Percentiles rank a stretch among this genome's conserved stretches.
These are phyloP conservation scores for Didymella arachidicola DNA, from an alignment of 2,329 filamentous ascomycete species.

Conservation along the genomic window DNA sequence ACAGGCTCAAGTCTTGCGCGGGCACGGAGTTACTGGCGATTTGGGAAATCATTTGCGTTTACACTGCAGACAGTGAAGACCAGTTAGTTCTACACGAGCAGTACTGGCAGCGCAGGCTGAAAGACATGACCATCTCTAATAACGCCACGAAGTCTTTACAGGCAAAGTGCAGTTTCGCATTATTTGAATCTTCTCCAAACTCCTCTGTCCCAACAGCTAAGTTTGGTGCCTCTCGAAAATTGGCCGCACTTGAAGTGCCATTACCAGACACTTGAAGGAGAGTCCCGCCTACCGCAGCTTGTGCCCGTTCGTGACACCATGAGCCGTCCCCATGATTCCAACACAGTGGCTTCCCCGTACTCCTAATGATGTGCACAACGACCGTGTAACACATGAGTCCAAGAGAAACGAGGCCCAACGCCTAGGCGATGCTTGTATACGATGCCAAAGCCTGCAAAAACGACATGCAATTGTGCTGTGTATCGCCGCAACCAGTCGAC, in stretches of 20 bases:
- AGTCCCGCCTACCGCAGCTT: conserved; percentile 3
- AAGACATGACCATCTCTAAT: neutral
- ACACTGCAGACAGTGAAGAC: neutral
- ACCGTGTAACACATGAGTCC: conserved; percentile 6
- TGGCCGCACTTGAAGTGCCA: conserved; percentile 2
- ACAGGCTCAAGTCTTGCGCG: neutral
- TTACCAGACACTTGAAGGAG: conserved; percentile 1
- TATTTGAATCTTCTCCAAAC: conserved; percentile 14
- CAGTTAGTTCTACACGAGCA: neutral
- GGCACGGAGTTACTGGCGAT: conserved; percentile 19
- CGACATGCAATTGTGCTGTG: conserved; percentile 18
- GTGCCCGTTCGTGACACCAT: conserved; percentile 2
- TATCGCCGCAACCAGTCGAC: conserved; percentile 19
- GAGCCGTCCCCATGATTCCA: conserved; percentile 10
- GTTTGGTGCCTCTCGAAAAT: conserved; percentile 2
- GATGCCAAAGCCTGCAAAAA: conserved; percentile 21
- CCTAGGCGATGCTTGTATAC: conserved; percentile 29
- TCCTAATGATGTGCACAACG: conserved; percentile 10
- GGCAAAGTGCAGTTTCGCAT: conserved; percentile 13
- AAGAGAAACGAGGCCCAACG: conserved; percentile 20
- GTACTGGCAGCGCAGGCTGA: neutral
- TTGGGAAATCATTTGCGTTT: conserved; percentile 4
- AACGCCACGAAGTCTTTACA: neutral
- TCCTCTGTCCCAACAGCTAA: conserved; percentile 15
- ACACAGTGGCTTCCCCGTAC: conserved; percentile 1